phyloP scores from a whole-genome alignment of 768 basidiomycete genomes.

The Leccinum boreale region DNA sequence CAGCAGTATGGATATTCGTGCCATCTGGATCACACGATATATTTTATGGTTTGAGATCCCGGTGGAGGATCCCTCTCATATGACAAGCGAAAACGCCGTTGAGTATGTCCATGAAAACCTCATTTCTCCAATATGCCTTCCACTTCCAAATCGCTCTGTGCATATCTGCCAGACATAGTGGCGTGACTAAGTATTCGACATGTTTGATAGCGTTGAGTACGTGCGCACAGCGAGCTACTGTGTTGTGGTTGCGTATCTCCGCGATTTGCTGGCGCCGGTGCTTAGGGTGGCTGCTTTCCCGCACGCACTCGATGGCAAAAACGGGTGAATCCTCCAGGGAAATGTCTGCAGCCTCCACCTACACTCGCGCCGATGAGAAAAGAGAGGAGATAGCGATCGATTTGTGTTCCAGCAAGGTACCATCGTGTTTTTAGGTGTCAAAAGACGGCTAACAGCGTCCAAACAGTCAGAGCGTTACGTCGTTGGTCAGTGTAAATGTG shows the following conservation, averaged over 20 bases:
- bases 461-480: no score
- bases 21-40: slow-evolving; percentile 60
- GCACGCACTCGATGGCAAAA: slow-evolving; percentile 76
- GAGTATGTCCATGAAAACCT: slow-evolving; percentile 71
- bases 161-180: slow-evolving; percentile 58
- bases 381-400: slow-evolving; percentile 62
- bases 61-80: slow-evolving; percentile 66
- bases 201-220: slow-evolving; percentile 40
- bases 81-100: slow-evolving; percentile 79
- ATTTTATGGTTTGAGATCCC: slow-evolving; percentile 44
- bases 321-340: slow-evolving; percentile 36
- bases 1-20: slow-evolving; percentile 55
- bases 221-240: slow-evolving; percentile 37
- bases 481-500: no score
- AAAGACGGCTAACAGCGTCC: no score
- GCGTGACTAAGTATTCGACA: no score
- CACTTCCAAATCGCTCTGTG: slow-evolving; percentile 53
- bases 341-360: slow-evolving; percentile 66
- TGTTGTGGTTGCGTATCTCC: slow-evolving; percentile 42
- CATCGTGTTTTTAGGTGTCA: neutral
- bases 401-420: slow-evolving; percentile 45
- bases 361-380: slow-evolving; percentile 69
- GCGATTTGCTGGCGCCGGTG: slow-evolving; percentile 60
- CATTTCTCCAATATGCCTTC: slow-evolving; percentile 52
- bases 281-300: slow-evolving; percentile 45